Evolutionary conservation across 441 rosid genomes (phyloP), one percentile per base, ranked within the genome.

Genomic region (Isatis lusitanica): DNA sequence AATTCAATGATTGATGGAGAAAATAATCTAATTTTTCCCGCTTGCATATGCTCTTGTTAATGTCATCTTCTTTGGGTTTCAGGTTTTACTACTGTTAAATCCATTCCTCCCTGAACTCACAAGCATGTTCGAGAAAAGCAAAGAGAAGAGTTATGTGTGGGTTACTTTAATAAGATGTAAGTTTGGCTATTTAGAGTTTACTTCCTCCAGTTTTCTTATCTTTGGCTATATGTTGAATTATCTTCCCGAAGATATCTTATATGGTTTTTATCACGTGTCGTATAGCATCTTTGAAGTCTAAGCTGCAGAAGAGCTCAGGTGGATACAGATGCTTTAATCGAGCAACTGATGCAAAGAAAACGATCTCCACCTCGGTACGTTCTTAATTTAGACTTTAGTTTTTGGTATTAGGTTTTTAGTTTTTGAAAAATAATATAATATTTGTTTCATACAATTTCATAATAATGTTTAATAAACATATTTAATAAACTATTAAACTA

Each of bases 101-200:
- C 97, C 98, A 5, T 94, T 92, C 78, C 91, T 90, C 4, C 92
- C 85, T 74, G 98, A 94, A 70, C 91, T 92, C 56, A 94, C 91
- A 12, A 85, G 87, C 88, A 90, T 94, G 97, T 92, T 85, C 5
- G 97, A 94, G 81, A 82, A 77, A 55, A 88, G 82, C 76, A 85
- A 88, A 1, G 97, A 90, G 68, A 77, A 80, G 63, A 95, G 97
- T 33, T 85, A 94, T 61, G 92, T 94, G 38, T 94, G 98, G 98
- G 97, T 94, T 63, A 94, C 97, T 57, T 84, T 94, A 59, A 93
- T 87, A 74, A 74, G 98, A 83, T 93, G 98, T 90, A 82, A 81
- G 70, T 31, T 15, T 67, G 17, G 30, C 51, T 36, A 4, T 46
- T 28, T 55, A 55, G 6, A 9, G 13, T 39, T 7, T 16, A 8